Conservation (phyloP, 2,329 filamentous ascomycete genomes). For the Falciphora oryzae region DNA sequence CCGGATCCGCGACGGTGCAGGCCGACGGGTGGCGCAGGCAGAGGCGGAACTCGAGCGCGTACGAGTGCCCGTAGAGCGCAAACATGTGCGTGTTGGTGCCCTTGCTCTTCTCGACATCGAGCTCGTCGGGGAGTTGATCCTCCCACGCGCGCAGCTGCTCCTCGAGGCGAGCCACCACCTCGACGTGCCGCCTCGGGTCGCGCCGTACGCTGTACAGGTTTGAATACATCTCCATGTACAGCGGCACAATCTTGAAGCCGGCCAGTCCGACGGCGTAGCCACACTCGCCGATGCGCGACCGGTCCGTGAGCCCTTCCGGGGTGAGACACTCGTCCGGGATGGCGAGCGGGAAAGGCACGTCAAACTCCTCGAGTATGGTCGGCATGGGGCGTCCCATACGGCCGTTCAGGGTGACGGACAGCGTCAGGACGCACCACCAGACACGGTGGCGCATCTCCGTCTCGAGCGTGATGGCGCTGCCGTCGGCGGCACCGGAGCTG, state of each 20-base stretch:
- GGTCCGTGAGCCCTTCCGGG: slow-evolving; percentile 54
- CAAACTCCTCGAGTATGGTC: slow-evolving; percentile 67
- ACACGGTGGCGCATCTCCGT: slow-evolving; percentile 72
- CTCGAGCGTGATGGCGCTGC: slow-evolving; percentile 47
- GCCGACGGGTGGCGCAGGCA: slow-evolving; percentile 57
- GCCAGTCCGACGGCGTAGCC: slow-evolving; percentile 61
- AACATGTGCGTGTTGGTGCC: slow-evolving; percentile 38
- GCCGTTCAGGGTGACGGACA: slow-evolving; percentile 64
- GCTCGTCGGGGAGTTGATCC: slow-evolving; percentile 55
- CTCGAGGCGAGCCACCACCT: slow-evolving; percentile 60
- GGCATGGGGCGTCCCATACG: slow-evolving; percentile 74
- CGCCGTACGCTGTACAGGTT: slow-evolving; percentile 68
- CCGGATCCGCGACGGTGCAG: slow-evolving; percentile 47
- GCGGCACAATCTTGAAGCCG: slow-evolving; percentile 57
- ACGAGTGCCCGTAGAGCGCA: slow-evolving; percentile 48
- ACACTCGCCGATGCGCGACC: slow-evolving; percentile 51
- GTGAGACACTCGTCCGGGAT: slow-evolving; percentile 66
- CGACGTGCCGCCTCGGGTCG: slow-evolving; percentile 56
- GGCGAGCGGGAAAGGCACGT: slow-evolving; percentile 68
- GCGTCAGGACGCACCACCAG: slow-evolving; percentile 67
- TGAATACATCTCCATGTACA: slow-evolving; percentile 69
- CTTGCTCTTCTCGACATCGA: slow-evolving; percentile 39
- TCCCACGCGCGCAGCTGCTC: slow-evolving; percentile 57
- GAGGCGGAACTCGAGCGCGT: slow-evolving; percentile 52
- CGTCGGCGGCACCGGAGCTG: slow-evolving; percentile 50